Conservation (phyloP, 169 alveolate species). For the Plasmodium malariae region DNA sequence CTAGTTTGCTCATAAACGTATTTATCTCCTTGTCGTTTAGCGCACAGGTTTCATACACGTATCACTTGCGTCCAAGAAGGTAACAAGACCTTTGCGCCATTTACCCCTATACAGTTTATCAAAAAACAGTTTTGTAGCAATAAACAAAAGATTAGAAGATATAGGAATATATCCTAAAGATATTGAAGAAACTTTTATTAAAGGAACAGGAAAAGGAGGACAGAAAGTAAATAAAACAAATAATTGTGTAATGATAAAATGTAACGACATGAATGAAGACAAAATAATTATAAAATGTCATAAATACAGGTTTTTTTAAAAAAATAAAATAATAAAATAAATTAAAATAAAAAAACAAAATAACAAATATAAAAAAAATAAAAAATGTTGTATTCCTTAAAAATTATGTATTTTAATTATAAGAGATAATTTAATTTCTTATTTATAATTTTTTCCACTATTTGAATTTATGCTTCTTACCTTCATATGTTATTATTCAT, state of each 20-base stretch:
- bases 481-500: not conserved
- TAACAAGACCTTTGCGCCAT: not conserved
- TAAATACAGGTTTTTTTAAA: constrained; percentile 77
- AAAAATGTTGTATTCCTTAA: too few relatives aligned
- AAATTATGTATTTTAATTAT: too few relatives aligned
- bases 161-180: constrained; percentile 73
- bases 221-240: constrained; percentile 91
- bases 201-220: constrained; percentile 93
- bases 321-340: too few relatives aligned
- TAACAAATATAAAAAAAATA: too few relatives aligned
- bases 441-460: not conserved
- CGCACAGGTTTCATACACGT: not conserved
- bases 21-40: not conserved
- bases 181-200: constrained; percentile 84
- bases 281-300: constrained; percentile 81
- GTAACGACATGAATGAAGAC: constrained; percentile 66
- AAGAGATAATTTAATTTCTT: not conserved
- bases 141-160: constrained; percentile 62
- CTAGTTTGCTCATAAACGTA: not conserved
- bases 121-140: constrained; percentile 61
- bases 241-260: constrained; percentile 88
- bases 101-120: constrained; percentile 44
- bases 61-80: not conserved
- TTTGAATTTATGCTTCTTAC: not conserved
- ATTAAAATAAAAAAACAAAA: too few relatives aligned